phyloP scores from a whole-genome alignment of 2,329 filamentous ascomycete species.

The Epicoccum sorghinum region DNA sequence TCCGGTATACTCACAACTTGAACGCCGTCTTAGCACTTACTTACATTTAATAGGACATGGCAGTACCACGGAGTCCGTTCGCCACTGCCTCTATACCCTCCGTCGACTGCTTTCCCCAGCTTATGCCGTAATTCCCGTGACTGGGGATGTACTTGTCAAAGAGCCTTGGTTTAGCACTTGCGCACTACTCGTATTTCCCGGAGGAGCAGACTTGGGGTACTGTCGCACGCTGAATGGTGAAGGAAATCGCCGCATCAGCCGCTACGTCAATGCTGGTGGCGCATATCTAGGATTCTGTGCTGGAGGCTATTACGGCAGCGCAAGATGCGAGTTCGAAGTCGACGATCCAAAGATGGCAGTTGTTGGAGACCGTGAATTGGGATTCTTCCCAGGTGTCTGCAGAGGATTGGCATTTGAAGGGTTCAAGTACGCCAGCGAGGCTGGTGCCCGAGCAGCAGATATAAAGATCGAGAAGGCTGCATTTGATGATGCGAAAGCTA shows the following conservation, averaged over 20 bases:
- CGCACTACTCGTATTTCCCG: constrained; percentile 87
- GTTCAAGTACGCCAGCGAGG: constrained; percentile 89
- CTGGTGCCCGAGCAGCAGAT: constrained; percentile 74
- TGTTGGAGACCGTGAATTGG: constrained; percentile 80
- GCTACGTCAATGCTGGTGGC: constrained; percentile 86
- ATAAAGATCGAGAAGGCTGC: constrained; percentile 68
- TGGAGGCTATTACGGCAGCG: constrained; percentile 87
- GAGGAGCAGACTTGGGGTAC: constrained; percentile 92
- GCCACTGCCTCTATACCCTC: constrained; percentile 85
- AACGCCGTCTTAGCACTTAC: neutral
- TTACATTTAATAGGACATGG: constrained; percentile 68
- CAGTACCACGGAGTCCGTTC: constrained; percentile 84
- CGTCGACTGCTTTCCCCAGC: constrained; percentile 84
- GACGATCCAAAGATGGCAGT: constrained; percentile 83
- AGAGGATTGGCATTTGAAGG: constrained; percentile 86
- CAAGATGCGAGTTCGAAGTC: constrained; percentile 88
- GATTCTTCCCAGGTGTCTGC: constrained; percentile 85
- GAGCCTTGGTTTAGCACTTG: constrained; percentile 91
- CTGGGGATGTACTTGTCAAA: constrained; percentile 77
- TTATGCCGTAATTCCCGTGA: constrained; percentile 90
- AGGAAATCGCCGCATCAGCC: constrained; percentile 82
- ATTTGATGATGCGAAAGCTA: constrained; percentile 56
- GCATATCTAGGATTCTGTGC: constrained; percentile 91
- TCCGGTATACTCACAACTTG: constrained; percentile 64
- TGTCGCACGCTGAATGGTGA: constrained; percentile 85